Conservation (phyloP, 2,329 filamentous ascomycete genomes). For the Epichloe sylvatica region DNA sequence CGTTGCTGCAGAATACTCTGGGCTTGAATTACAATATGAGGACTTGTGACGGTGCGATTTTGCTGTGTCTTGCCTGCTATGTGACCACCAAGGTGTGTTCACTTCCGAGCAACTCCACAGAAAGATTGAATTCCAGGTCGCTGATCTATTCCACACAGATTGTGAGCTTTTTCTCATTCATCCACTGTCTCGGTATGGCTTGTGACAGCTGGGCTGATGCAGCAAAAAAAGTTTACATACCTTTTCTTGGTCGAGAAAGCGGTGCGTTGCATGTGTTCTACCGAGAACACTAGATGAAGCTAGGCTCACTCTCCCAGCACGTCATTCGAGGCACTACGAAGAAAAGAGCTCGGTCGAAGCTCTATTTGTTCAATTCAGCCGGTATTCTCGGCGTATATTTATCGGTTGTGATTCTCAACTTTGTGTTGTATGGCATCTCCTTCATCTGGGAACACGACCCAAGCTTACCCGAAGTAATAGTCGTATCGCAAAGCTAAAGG, state of each 20-base stretch:
- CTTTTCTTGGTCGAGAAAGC: slow-evolving; percentile 51
- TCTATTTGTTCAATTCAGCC: slow-evolving; percentile 48
- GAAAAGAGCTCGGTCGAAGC: slow-evolving; percentile 37
- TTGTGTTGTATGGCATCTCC: slow-evolving; percentile 36
- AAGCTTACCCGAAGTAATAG: slow-evolving; percentile 17
- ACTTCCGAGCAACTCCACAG: too few relatives aligned
- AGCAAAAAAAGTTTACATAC: slow-evolving; percentile 38
- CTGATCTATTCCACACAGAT: slow-evolving; percentile 12
- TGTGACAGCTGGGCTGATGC: neutral
- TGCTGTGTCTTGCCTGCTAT: slow-evolving; percentile 48
- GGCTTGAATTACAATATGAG: slow-evolving; percentile 36
- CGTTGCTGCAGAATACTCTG: slow-evolving; percentile 41
- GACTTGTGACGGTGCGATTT: slow-evolving; percentile 43
- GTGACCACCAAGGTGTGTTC: slow-evolving; percentile 44
- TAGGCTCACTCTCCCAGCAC: slow-evolving; percentile 25
- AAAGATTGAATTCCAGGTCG: neutral
- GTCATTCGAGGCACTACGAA: slow-evolving; percentile 42
- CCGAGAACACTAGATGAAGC: neutral
- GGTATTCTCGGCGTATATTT: slow-evolving; percentile 36
- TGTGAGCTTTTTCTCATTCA: slow-evolving; percentile 11
- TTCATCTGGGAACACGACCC: neutral
- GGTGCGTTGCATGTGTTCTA: slow-evolving; percentile 21
- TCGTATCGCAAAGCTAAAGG: slow-evolving; percentile 41
- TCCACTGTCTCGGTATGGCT: too few relatives aligned
- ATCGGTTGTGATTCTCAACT: slow-evolving; percentile 41